Evolutionary conservation across 768 basidiomycete genomes (phyloP).

Genomic region (Podaxis pistillaris): DNA sequence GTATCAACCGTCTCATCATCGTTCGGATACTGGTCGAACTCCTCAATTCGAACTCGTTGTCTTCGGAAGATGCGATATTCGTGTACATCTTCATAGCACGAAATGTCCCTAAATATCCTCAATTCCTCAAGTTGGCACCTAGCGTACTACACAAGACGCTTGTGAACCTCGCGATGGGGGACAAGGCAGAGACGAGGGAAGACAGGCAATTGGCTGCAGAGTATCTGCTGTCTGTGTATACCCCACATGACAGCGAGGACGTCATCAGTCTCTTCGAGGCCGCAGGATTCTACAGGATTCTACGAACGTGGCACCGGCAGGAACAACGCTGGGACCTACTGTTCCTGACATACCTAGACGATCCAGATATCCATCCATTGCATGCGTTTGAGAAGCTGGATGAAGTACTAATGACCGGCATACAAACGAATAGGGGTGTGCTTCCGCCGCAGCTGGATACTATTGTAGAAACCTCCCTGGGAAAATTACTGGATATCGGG

Average conservation of each 20-base stretch:
- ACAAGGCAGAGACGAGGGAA: conserved; percentile 77
- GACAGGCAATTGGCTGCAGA: conserved; percentile 95
- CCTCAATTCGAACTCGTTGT: conserved; percentile 50
- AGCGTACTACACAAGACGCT: conserved; percentile 74
- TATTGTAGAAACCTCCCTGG: conserved; percentile 58
- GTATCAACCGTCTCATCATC: conserved; percentile 75
- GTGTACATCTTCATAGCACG: conserved; percentile 95
- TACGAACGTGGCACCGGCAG: conserved; percentile 76
- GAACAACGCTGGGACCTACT: conserved; percentile 77
- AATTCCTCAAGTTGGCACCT: conserved; percentile 71
- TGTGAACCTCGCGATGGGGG: conserved; percentile 71
- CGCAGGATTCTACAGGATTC: conserved; percentile 90
- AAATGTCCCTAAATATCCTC: conserved; percentile 95
- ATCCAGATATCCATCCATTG: conserved; percentile 55
- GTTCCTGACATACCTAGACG: conserved; percentile 71
- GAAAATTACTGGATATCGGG: conserved; percentile 59
- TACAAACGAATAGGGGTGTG: conserved; percentile 42
- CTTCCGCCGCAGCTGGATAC: conserved; percentile 55
- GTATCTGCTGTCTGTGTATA: conserved; percentile 89
- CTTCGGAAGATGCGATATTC: conserved; percentile 70
- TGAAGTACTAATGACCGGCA: conserved; percentile 52
- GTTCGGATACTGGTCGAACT: conserved; percentile 85
- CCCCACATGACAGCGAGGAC: conserved; percentile 72
- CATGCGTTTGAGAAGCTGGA: conserved; percentile 70
- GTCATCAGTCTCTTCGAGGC: conserved; percentile 68